Evolutionary conservation across 1,284 basidiomycete genomes (phyloP).

Genomic region (Pseudozyma thailandica): DNA sequence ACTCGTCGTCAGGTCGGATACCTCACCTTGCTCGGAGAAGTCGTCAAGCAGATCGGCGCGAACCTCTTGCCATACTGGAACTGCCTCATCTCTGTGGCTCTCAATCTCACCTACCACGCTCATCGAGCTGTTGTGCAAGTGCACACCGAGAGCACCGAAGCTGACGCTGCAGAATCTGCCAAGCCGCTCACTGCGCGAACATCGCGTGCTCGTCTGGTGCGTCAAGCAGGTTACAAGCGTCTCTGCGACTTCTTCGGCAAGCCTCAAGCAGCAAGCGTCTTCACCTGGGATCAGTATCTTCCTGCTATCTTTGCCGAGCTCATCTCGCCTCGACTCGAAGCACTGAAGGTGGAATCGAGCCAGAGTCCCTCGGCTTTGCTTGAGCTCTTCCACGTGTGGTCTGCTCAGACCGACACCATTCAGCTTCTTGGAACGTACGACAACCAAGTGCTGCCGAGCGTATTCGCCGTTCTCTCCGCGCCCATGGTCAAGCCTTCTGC

Average conservation of each 20-base stretch:
- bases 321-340: conserved; percentile 83
- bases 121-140: conserved; percentile 29
- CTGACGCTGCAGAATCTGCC: background rate
- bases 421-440: conserved; percentile 79
- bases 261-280: conserved; percentile 69
- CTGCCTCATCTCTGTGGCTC: conserved; percentile 47
- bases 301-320: conserved; percentile 76
- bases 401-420: conserved; percentile 74
- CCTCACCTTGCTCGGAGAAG: conserved; percentile 69
- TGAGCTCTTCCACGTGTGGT: conserved; percentile 86
- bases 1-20: conserved; percentile 56
- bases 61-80: conserved; percentile 53
- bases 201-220: conserved; percentile 71
- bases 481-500: conserved; percentile 88
- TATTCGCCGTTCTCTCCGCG: conserved; percentile 83
- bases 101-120: conserved; percentile 61
- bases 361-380: conserved; percentile 90
- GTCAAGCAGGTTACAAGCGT: conserved; percentile 86
- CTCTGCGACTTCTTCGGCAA: conserved; percentile 85
- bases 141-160: conserved; percentile 21
- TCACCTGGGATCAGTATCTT: conserved; percentile 82
- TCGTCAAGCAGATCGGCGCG: conserved; percentile 60
- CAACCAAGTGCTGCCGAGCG: conserved; percentile 76
- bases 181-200: conserved; percentile 35
- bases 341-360: conserved; percentile 84